phyloP scores from a whole-genome alignment of 441 rosid genomes.

The Arabidopsis lyrata region DNA sequence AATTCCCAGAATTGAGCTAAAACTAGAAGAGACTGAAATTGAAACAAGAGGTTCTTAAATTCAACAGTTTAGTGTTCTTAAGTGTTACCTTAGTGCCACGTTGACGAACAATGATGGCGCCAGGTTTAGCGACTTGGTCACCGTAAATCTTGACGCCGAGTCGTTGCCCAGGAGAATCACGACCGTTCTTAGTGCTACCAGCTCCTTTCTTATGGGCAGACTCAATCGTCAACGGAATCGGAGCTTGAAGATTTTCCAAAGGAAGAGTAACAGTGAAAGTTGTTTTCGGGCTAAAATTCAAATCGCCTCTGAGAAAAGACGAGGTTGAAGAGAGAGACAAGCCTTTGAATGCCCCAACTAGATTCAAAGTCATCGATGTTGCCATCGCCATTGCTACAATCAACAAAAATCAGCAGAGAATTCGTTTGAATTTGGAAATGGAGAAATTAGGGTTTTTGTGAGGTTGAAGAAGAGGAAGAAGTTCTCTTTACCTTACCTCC shows the following conservation, averaged over 20 bases:
- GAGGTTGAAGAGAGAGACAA: conserved; percentile 68
- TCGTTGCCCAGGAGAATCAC: conserved; percentile 84
- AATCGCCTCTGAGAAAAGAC: conserved; percentile 66
- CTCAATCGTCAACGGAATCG: conserved; percentile 69
- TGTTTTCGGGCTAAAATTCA: conserved; percentile 39
- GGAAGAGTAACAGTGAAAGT: conserved; percentile 55
- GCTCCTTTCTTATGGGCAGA: conserved; percentile 99
- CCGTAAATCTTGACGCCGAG: conserved; percentile 94
- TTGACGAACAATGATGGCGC: conserved; percentile 91
- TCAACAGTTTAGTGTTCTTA: background rate
- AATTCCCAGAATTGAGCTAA: background rate
- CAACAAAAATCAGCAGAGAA: background rate
- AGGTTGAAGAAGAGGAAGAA: conserved; percentile 17
- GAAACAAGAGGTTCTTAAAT: background rate
- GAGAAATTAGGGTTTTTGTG: conserved; percentile 27
- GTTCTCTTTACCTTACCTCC: background rate
- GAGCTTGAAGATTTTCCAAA: conserved; percentile 45
- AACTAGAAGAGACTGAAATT: background rate
- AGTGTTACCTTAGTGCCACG: conserved; percentile 88
- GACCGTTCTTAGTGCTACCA: conserved; percentile 97
- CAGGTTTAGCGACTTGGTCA: conserved; percentile 91
- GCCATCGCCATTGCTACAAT: conserved; percentile 50
- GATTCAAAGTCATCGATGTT: conserved; percentile 54
- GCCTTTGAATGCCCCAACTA: conserved; percentile 67
- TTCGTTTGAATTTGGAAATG: background rate